Evolutionary conservation across 116 monocot species (phyloP).

Genomic region (Trichopus zeylanicus): DNA sequence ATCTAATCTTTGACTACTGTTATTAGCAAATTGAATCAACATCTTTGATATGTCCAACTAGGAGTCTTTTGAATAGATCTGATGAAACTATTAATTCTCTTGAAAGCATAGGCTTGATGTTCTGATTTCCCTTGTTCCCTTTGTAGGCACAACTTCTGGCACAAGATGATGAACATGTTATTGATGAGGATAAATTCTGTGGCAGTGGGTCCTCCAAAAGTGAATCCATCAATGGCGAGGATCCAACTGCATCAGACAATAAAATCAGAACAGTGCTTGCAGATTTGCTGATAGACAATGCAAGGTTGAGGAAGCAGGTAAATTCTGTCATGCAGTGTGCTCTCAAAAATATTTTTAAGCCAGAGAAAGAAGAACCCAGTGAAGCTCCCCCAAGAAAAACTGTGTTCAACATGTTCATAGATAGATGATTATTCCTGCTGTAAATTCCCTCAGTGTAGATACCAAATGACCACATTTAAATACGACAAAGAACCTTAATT

Average conservation of each 20-base stretch:
- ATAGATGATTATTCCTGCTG: conserved; percentile 29
- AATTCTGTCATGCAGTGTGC: conserved; percentile 62
- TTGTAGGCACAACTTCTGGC: conserved; percentile 76
- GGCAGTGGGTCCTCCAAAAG: conserved; percentile 14
- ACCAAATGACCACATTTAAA: background rate
- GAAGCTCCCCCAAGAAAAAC: conserved; percentile 34
- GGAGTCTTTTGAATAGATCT: too few species aligned
- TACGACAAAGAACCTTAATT: background rate
- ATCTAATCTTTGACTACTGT: too few species aligned
- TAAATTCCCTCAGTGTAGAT: conserved; percentile 15
- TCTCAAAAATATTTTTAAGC: conserved; percentile 26
- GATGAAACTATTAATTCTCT: too few species aligned
- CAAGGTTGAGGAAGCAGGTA: conserved; percentile 57
- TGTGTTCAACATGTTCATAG: conserved; percentile 54
- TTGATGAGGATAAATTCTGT: conserved; percentile 8
- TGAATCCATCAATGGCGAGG: conserved; percentile 26
- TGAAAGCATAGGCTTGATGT: too few species aligned
- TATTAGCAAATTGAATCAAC: too few species aligned
- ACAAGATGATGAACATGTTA: conserved; percentile 54
- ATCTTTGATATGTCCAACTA: too few species aligned
- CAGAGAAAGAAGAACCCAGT: conserved; percentile 42
- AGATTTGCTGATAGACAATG: conserved; percentile 65
- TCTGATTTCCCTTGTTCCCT: background rate
- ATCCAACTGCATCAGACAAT: conserved; percentile 21
- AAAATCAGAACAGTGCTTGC: conserved; percentile 56